Conservation (phyloP, 495 filamentous ascomycete species). For the Talaromyces trachyspermus region DNA sequence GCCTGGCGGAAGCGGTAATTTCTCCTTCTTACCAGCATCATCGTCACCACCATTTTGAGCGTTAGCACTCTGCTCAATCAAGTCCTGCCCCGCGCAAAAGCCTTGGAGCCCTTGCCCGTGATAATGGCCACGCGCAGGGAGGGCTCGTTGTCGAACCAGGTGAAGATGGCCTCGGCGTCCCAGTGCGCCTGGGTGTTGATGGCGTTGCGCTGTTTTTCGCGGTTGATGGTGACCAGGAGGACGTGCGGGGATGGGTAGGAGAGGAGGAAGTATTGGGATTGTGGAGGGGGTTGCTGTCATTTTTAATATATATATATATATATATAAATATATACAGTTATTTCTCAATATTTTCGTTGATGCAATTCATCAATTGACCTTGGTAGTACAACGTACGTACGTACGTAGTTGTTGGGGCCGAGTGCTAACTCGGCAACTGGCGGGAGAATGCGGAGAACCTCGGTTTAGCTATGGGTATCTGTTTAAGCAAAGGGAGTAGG, state of each 20-base stretch:
- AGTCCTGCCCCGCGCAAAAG: constrained; percentile 56
- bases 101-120: constrained; percentile 43
- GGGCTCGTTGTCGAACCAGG: constrained; percentile 52
- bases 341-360: too few relatives aligned
- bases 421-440: too few relatives aligned
- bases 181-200: constrained; percentile 43
- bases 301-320: background rate
- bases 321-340: too few relatives aligned
- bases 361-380: too few relatives aligned
- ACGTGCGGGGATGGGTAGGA: constrained; percentile 40
- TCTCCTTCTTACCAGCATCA: constrained; percentile 19
- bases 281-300: constrained; percentile 27
- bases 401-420: too few relatives aligned
- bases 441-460: too few relatives aligned
- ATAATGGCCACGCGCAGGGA: constrained; percentile 46
- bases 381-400: too few relatives aligned
- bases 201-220: constrained; percentile 41
- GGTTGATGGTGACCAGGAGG: constrained; percentile 42
- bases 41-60: constrained; percentile 21
- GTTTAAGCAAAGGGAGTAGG: too few relatives aligned
- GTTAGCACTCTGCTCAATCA: constrained; percentile 38
- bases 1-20: constrained; percentile 14
- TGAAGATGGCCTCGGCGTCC: constrained; percentile 45
- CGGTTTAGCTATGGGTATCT: too few relatives aligned
- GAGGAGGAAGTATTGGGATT: constrained; percentile 30